Evolutionary conservation across 805 yeast genomes (phyloP), one percentile per base, ranked within the genome.

Genomic region (Metschnikowia lochheadii): DNA sequence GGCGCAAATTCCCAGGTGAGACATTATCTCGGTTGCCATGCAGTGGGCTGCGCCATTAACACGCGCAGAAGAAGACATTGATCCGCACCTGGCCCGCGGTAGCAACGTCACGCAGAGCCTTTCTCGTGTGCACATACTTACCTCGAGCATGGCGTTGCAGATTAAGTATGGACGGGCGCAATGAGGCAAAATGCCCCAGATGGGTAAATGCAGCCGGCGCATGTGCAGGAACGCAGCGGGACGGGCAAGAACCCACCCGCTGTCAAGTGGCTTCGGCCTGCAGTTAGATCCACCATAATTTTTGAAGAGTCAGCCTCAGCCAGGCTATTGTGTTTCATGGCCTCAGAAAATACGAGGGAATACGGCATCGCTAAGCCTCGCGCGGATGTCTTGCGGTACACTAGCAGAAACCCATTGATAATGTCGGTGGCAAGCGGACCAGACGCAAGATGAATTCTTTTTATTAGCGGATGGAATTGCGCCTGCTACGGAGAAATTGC

Each of bases 51-150:
- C 45, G 18, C 29, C 41, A 37, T 20, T 37, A 6, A 14, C 38
- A 42, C 37, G 45, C 45, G 45, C 38, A 20, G 45, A 42, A 41
- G 44, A 41, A 20, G 44, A 18, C 36, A 42, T 32, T 20, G 38
- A 34, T 42, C 26, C 17, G 36, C 35, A 41, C 31, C 17, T 21
- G 41, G 38, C 26, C 26, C 34, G 37, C 45, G 20, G 45, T n/a
- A 33, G 29, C 35, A 20, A 41, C 26, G 35, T 18, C 35, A 31
- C 26, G 44, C 36, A 34, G 37, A 21, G 11, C 31, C 45, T 29
- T 31, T 32, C 20, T 21, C 26, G 45, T 42, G 38, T 33, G 45
- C 45, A 42, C 45, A 23, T 32, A 32, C 44, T 17, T 7, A 34
- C 45, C 31, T 42, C 38, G 36, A 20, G 31, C 36, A 32, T 15